Percentiles rank a stretch among this genome's conserved stretches.
phyloP scores from a whole-genome alignment of 1,284 basidiomycete species.

The Ganoderma sinense region DNA sequence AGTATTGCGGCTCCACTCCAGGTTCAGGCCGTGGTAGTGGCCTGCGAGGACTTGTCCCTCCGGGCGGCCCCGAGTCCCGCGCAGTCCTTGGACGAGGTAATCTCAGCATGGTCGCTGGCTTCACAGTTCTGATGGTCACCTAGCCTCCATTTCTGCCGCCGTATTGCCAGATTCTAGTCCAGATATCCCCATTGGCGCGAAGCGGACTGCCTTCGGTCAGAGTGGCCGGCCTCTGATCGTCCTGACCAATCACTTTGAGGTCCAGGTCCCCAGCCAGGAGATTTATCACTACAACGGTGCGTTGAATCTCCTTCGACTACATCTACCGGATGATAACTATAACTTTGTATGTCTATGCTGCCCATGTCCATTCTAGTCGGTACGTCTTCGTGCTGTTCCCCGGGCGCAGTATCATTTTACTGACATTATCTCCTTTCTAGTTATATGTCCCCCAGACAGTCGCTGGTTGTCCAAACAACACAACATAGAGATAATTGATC shows the following conservation, averaged over 20 bases:
- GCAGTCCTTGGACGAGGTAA: too few species aligned
- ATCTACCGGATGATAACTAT: slow-evolving; percentile 1
- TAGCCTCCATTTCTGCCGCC: slow-evolving; percentile 1
- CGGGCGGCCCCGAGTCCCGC: slow-evolving; percentile 27
- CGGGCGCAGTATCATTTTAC: not conserved
- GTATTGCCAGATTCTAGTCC: slow-evolving; percentile 35
- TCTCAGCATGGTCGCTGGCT: too few species aligned
- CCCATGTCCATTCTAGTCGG: slow-evolving; percentile 59
- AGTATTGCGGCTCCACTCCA: too few species aligned
- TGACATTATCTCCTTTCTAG: slow-evolving; percentile 39
- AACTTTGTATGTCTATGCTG: not conserved
- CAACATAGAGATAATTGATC: slow-evolving; percentile 73
- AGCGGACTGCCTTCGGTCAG: slow-evolving; percentile 65
- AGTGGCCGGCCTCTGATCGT: slow-evolving; percentile 60
- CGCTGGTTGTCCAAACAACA: slow-evolving; percentile 71
- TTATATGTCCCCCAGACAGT: slow-evolving; percentile 68
- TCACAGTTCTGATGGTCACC: not conserved
- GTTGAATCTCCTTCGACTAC: slow-evolving; percentile 34
- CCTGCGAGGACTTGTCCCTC: too few species aligned
- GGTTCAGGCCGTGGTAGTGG: slow-evolving; percentile 24
- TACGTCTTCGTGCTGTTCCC: slow-evolving; percentile 44
- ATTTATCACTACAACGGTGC: slow-evolving; percentile 81
- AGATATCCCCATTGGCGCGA: slow-evolving; percentile 67
- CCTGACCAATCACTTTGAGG: slow-evolving; percentile 69
- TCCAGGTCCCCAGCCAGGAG: slow-evolving; percentile 61